Evolutionary conservation across 2,329 filamentous ascomycete species (phyloP), one percentile per base, ranked within the genome.

Genomic region (Gnomoniopsis smithogilvyi): DNA sequence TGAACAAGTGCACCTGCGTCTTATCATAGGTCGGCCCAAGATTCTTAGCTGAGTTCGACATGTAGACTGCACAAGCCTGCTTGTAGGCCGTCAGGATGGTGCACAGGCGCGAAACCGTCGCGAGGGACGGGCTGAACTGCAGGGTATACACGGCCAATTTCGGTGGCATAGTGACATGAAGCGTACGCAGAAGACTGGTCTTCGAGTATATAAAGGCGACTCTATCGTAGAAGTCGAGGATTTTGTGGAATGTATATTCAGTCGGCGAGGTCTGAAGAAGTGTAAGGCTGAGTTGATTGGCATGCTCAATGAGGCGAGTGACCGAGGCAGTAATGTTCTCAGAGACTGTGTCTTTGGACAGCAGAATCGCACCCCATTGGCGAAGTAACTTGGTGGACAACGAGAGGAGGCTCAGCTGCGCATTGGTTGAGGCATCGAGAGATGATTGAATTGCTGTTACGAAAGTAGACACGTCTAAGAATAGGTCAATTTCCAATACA

Each of bases 51-150:
- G 68, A 12, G 70, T 79, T 69, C 56, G 75, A 65, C 75, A 83
- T 84, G 59, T 87, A 85, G 26, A 76, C 73, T 68, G 94, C 90
- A 67, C 94, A 91, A 0, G 87, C 84, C 24, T 79, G 79, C 71
- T 95, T 95, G 76, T 92, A 94, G 47, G 74, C 76, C 2, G 88
- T 86, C 30, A 96, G 78, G 26, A 92, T 79, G 51, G 80, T 80
- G 68, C 86, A 91, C 36, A 92, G 80, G 6, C 88, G 85, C 7
- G 90, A 90, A 3, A 90, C 76, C 17, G 83, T 83, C 19, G 81
- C 80, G 15, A 86, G 76, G 2, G 85, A 89, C 21, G 80, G 74
- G 59, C 80, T 82, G 70, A 95, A 92, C 63, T 87, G 78, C 43
- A 95, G 77, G 11, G 80, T 80, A 73, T 95, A 95, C 22, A 93